Conservation (phyloP, 1,284 basidiomycete species). For the Melampsora americana region DNA sequence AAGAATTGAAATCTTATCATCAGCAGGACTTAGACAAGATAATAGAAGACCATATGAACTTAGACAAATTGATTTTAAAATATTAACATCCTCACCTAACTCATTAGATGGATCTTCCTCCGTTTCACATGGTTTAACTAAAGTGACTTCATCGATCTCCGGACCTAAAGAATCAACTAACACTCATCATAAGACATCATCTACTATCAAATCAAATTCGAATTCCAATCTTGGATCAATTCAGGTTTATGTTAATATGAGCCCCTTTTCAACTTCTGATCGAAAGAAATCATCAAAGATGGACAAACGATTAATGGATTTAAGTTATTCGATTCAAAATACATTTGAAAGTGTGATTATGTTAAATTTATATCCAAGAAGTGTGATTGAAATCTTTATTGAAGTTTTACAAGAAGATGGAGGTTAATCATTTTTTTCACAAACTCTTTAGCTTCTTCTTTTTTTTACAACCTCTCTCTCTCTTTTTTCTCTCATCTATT, state of each 20-base stretch:
- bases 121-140: conserved; percentile 83
- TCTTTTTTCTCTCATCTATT: no score
- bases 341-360: conserved; percentile 95
- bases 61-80: conserved; percentile 73
- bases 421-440: conserved; percentile 47
- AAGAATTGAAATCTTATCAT: conserved; percentile 29
- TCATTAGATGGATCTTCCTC: conserved; percentile 76
- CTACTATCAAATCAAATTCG: conserved; percentile 65
- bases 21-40: conserved; percentile 68
- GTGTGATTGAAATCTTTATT: conserved; percentile 87
- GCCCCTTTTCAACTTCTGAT: conserved; percentile 72
- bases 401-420: conserved; percentile 92
- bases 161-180: conserved; percentile 78
- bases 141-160: conserved; percentile 78
- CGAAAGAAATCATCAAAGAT: conserved; percentile 70
- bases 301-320: conserved; percentile 87
- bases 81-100: conserved; percentile 60
- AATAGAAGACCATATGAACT: conserved; percentile 85
- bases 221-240: conserved; percentile 69
- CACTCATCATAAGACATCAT: conserved; percentile 59
- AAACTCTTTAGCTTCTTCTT: no score
- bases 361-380: conserved; percentile 83
- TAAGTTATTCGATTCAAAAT: conserved; percentile 78
- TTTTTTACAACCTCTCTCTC: background rate
- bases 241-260: conserved; percentile 78